Base-by-base conservation (phyloP, 495 filamentous ascomycete species). In the Lentithecium fluviatile region DNA sequence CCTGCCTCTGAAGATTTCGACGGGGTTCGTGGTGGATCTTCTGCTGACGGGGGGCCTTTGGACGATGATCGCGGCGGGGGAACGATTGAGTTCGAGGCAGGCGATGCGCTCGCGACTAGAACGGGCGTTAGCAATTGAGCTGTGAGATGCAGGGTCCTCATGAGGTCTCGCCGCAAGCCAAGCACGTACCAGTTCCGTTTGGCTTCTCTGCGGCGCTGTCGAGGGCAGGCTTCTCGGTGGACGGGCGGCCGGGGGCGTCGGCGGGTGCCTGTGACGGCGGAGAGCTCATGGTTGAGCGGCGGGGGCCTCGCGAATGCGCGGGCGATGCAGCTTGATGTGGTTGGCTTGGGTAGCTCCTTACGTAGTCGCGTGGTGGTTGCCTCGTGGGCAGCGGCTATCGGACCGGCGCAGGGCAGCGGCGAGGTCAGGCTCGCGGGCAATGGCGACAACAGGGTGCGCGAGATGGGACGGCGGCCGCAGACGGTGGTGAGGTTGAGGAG, bases 211-310 rank as follows among this genome's bases (percentile, higher is more conserved):
- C 17, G 2, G 29, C 13, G 43, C 26, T 32, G 52, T 52, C 50
- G 51, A 49, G 60, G 20, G 71, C 32, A 21, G 65, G 52, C 58
- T 72, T 69, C 38, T 62, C 64, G n/a, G 55, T 34, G 42, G 59
- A 38, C 46, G 52, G 42, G 19, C 50, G 60, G 20, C 58, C 46
- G 37, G 66, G 29, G 20, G 65, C 64, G 60, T 74, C 74, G 57
- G 65, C 73, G 24, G 72, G 64, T 50, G 74, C 65, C 62, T 73
- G 74, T 55, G 62, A 20, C 32, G 45, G 68, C 70, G 78, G 77
- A 73, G 75, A 70, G 73, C 77, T 80, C 78, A 81, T 81, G 68
- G 73, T 74, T 71, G 73, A 71, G 76, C 60, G 70, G 29, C 37
- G 32, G 32, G 45, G 37, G 52, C 46, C 58, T 62, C 24, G 26